Conservation (phyloP, 2,329 filamentous ascomycete genomes). For the Epichloe festucae region DNA sequence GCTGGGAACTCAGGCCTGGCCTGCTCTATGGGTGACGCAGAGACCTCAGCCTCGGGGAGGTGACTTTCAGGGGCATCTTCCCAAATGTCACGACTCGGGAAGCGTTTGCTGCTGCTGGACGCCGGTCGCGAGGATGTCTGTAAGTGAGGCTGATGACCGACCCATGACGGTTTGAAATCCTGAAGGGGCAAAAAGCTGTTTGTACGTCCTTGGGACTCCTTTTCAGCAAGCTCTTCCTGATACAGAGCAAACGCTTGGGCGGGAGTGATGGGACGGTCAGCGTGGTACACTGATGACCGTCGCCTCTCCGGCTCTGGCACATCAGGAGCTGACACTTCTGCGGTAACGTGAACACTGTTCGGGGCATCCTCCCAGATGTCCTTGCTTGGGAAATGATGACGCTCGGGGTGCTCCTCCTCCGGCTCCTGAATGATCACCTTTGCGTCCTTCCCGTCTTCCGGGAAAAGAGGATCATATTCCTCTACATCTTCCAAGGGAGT, state of each 20-base stretch:
- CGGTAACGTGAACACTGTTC: conserved; percentile 63
- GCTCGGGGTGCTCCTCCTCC: conserved; percentile 36
- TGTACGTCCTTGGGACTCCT: conserved; percentile 26
- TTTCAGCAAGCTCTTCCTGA: conserved; percentile 52
- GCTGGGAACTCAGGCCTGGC: conserved; percentile 17
- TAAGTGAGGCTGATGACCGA: conserved; percentile 35
- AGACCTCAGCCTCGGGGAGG: conserved; percentile 59
- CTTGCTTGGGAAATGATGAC: conserved; percentile 75
- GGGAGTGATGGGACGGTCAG: conserved; percentile 36
- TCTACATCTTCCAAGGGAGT: conserved; percentile 77
- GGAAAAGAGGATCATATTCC: conserved; percentile 91
- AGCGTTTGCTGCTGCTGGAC: conserved; percentile 52
- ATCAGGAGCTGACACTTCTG: conserved; percentile 72
- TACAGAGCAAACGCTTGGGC: conserved; percentile 53
- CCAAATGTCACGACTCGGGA: conserved; percentile 89
- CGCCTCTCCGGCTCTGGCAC: conserved; percentile 27
- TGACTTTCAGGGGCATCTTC: conserved; percentile 83
- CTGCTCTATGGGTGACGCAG: conserved; percentile 18
- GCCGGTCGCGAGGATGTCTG: conserved; percentile 29
- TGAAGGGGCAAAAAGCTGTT: conserved; percentile 17
- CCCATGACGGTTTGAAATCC: conserved; percentile 30
- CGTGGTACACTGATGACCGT: conserved; percentile 15
- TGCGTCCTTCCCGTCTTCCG: conserved; percentile 53
- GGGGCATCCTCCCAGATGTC: conserved; percentile 97
- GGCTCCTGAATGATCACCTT: conserved; percentile 14